These are phyloP conservation scores for Alternaria gaisen DNA, from an alignment of 2,329 filamentous ascomycete species.

Conservation along the genomic window DNA sequence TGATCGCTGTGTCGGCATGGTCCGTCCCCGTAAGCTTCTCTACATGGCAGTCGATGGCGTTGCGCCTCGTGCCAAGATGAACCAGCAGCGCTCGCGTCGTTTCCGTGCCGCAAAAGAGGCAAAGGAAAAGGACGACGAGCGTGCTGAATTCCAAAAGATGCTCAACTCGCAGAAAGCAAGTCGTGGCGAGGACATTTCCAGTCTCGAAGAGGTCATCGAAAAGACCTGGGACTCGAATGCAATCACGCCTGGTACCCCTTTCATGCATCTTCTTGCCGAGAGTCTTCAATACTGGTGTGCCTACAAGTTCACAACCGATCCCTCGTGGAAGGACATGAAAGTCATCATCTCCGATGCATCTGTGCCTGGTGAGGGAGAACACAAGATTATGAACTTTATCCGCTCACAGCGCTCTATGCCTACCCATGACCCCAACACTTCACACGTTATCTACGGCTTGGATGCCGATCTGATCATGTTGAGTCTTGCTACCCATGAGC, in stretches of 20 bases:
- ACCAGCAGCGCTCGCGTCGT: conserved; percentile 94
- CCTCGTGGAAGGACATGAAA: conserved; percentile 90
- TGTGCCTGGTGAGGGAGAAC: conserved; percentile 96
- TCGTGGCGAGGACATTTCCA: conserved; percentile 62
- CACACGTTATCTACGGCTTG: conserved; percentile 96
- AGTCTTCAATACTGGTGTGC: conserved; percentile 96
- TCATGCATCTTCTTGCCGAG: conserved; percentile 94
- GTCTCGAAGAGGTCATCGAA: conserved; percentile 72
- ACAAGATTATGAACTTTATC: conserved; percentile 99
- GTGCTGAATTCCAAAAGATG: conserved; percentile 85
- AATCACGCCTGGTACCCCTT: conserved; percentile 96
- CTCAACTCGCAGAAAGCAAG: conserved; percentile 76
- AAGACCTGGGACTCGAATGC: conserved; percentile 91
- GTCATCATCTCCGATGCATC: conserved; percentile 98
- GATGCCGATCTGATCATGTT: conserved; percentile 99
- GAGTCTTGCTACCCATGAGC: conserved; percentile 94
- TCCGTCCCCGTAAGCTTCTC: conserved; percentile 90
- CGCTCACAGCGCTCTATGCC: conserved; percentile 90
- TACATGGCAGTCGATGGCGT: conserved; percentile 99
- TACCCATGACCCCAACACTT: conserved; percentile 94
- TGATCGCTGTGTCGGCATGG: conserved; percentile 99
- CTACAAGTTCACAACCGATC: conserved; percentile 97
- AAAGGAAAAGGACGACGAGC: conserved; percentile 90
- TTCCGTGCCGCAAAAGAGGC: conserved; percentile 96
- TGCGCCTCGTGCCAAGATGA: conserved; percentile 98